Evolutionary conservation across 2,329 filamentous ascomycete genomes (phyloP).

Genomic region (Colletotrichum incanum): DNA sequence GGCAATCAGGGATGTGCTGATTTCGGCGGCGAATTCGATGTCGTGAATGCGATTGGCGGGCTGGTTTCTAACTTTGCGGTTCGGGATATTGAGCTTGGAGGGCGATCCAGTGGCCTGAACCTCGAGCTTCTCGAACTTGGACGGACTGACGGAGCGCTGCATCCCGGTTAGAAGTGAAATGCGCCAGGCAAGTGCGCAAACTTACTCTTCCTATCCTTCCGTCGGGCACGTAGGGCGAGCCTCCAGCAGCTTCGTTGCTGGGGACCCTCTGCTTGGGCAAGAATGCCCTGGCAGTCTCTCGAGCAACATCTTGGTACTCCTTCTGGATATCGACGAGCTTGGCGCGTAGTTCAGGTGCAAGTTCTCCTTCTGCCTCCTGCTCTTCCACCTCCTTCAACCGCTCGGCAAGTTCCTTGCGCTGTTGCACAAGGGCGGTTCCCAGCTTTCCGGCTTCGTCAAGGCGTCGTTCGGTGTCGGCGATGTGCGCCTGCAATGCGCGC

Average conservation of each 20-base stretch:
- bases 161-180: slow-evolving; percentile 26
- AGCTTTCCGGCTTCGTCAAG: slow-evolving; percentile 93
- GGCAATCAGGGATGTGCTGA: slow-evolving; percentile 93
- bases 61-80: slow-evolving; percentile 91
- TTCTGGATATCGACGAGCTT: slow-evolving; percentile 90
- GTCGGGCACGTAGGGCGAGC: slow-evolving; percentile 69
- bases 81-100: slow-evolving; percentile 89
- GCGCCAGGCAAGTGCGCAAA: slow-evolving; percentile 32
- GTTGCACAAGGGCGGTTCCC: slow-evolving; percentile 88
- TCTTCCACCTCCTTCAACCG: slow-evolving; percentile 88
- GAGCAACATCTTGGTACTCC: slow-evolving; percentile 94
- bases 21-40: slow-evolving; percentile 98
- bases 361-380: slow-evolving; percentile 81
- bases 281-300: slow-evolving; percentile 90
- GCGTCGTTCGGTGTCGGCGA: slow-evolving; percentile 91
- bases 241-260: slow-evolving; percentile 73
- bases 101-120: slow-evolving; percentile 88
- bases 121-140: slow-evolving; percentile 89
- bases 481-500: slow-evolving; percentile 89
- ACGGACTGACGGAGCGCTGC: slow-evolving; percentile 79
- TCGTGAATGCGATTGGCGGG: slow-evolving; percentile 91
- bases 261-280: slow-evolving; percentile 86
- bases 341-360: slow-evolving; percentile 85
- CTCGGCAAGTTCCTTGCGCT: slow-evolving; percentile 86
- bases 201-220: slow-evolving; percentile 69